phyloP scores from a whole-genome alignment of 106 monocot species.

The Gastrodia elata region DNA sequence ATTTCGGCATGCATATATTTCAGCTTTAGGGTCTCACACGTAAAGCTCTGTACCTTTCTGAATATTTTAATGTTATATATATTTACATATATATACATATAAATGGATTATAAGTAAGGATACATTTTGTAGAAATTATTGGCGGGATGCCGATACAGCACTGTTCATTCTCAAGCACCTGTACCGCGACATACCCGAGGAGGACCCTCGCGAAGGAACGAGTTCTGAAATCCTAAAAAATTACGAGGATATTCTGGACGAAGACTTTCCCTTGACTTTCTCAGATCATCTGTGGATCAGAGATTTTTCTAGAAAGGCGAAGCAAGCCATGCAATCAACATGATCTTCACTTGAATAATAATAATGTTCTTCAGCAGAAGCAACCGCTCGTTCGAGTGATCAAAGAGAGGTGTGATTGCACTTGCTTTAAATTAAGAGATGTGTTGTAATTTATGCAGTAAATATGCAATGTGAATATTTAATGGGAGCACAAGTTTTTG shows the following conservation, averaged over 20 bases:
- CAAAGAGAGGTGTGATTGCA: too few relatives aligned
- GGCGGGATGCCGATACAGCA: constrained; percentile 93
- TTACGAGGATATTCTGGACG: constrained; percentile 62
- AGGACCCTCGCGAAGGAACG: constrained; percentile 25
- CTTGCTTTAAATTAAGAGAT: too few relatives aligned
- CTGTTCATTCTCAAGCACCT: constrained; percentile 94
- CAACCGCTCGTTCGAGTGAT: too few relatives aligned
- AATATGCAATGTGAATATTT: too few relatives aligned
- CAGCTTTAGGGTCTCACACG: constrained; percentile 88
- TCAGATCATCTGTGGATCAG: constrained; percentile 40
- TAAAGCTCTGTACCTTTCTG: constrained; percentile 24
- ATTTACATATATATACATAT: too few relatives aligned
- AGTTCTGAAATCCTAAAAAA: constrained; percentile 27
- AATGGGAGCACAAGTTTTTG: too few relatives aligned
- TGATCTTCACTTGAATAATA: too few relatives aligned
- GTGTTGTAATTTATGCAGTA: too few relatives aligned
- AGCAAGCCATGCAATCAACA: constrained; percentile 20
- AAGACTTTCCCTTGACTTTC: constrained; percentile 85
- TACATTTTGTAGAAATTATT: constrained; percentile 66
- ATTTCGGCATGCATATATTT: constrained; percentile 84
- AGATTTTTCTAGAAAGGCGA: constrained; percentile 71
- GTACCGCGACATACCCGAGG: constrained; percentile 83
- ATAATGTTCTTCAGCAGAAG: too few relatives aligned
- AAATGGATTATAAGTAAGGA: too few relatives aligned
- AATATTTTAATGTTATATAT: not conserved